A percentile compares a stretch with the other conserved stretches of the same genome.
Conservation (phyloP, 2,329 filamentous ascomycete genomes). For the Fusarium keratoplasticum region DNA sequence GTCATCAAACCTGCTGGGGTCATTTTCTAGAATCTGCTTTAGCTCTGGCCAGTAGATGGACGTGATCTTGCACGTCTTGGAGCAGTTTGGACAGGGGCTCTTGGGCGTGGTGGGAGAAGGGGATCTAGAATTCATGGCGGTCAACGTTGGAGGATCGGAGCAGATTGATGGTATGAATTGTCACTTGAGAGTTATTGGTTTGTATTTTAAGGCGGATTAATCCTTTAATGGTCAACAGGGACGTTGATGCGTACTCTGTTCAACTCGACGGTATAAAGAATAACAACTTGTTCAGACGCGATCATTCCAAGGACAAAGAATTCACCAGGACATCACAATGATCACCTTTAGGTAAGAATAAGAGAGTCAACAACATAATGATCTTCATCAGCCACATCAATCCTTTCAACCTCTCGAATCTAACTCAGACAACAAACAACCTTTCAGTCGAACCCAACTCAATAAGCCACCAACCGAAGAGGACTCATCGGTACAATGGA, state of each 20-base stretch:
- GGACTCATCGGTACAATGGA: too few species aligned
- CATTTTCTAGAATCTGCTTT: constrained; percentile 15
- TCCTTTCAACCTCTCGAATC: too few species aligned
- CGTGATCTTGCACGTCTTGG: background rate
- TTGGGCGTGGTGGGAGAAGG: background rate
- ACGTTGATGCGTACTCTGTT: background rate
- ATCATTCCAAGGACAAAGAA: background rate
- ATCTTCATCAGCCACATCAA: background rate
- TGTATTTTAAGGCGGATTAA: background rate
- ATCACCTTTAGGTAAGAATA: background rate
- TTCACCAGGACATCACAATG: background rate
- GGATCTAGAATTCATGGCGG: background rate
- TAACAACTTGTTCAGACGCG: background rate
- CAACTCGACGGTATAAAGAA: background rate
- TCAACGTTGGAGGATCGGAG: background rate
- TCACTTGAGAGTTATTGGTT: background rate
- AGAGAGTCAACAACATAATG: background rate
- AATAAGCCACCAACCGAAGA: too few species aligned
- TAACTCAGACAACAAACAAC: background rate
- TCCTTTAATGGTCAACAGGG: background rate
- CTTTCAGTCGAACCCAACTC: background rate
- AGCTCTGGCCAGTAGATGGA: constrained; percentile 17
- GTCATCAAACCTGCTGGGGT: background rate
- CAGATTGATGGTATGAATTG: background rate
- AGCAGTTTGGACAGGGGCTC: background rate